phyloP scores from a whole-genome alignment of 2,329 filamentous ascomycete genomes.

The Stagonosporopsis chrysanthemi region DNA sequence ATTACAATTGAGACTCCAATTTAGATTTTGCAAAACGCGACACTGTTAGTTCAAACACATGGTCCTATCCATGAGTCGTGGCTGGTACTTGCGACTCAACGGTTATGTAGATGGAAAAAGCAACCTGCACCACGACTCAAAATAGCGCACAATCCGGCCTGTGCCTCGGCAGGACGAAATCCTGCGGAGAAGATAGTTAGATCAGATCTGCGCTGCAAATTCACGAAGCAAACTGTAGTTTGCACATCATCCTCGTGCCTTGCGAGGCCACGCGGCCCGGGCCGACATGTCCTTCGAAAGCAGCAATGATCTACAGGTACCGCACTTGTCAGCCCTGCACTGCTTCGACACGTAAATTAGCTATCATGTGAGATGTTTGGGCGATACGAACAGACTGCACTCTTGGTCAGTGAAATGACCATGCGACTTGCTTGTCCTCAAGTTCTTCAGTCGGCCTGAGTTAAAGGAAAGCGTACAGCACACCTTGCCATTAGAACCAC shows the following conservation, averaged over 20 bases:
- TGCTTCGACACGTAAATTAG: neutral
- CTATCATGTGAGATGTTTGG: too few species aligned
- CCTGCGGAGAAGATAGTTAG: neutral
- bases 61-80: neutral
- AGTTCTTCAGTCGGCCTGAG: too few species aligned
- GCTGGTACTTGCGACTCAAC: neutral
- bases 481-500: too few species aligned
- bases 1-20: neutral
- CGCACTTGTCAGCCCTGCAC: neutral
- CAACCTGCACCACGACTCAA: neutral
- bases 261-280: constrained; percentile 1
- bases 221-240: neutral
- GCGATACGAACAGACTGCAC: too few species aligned
- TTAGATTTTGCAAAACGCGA: neutral
- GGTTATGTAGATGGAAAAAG: neutral
- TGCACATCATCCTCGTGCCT: neutral
- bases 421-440: too few species aligned
- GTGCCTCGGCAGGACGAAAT: neutral
- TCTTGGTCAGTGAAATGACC: too few species aligned
- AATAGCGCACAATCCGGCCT: neutral
- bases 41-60: neutral
- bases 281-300: constrained; percentile 2
- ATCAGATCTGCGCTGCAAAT: neutral
- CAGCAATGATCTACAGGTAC: constrained; percentile 15
- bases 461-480: too few species aligned